These are phyloP conservation scores for Histomonas meleagridis DNA, from an alignment of 208 protist genomes.

Conservation along the genomic window DNA sequence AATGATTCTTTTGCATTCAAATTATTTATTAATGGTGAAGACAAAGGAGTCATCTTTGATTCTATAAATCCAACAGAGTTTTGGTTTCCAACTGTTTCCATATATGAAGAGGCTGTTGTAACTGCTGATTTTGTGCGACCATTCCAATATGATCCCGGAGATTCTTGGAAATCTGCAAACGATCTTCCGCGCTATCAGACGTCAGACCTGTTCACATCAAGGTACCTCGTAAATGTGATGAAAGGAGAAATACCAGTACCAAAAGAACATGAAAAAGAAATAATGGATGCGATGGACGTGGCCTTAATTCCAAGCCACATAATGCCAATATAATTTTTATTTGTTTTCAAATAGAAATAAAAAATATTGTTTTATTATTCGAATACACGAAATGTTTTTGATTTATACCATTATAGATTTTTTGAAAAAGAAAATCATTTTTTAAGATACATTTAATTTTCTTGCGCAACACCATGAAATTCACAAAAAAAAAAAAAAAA, in stretches of 20 bases:
- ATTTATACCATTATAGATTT: no score
- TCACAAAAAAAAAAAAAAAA: no score
- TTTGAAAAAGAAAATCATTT: no score
- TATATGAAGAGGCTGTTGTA: neutral
- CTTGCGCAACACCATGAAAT: no score
- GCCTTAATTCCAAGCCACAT: neutral
- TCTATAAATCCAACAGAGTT: neutral
- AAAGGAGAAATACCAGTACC: neutral
- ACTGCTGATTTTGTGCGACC: neutral
- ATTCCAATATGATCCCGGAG: neutral
- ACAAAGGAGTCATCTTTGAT: neutral
- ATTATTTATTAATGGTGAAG: neutral
- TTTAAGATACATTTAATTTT: no score
- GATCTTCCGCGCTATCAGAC: neutral
- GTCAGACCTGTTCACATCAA: neutral
- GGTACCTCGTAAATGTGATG: neutral
- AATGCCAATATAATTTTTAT: neutral
- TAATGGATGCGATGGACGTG: neutral
- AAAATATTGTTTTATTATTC: no score
- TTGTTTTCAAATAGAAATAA: no score
- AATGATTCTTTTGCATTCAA: neutral
- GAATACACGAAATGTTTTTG: no score
- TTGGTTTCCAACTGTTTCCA: neutral
- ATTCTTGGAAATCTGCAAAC: neutral
- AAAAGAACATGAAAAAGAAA: neutral